Base-by-base conservation (phyloP, 768 basidiomycete species). In the Butyriboletus loyo region DNA sequence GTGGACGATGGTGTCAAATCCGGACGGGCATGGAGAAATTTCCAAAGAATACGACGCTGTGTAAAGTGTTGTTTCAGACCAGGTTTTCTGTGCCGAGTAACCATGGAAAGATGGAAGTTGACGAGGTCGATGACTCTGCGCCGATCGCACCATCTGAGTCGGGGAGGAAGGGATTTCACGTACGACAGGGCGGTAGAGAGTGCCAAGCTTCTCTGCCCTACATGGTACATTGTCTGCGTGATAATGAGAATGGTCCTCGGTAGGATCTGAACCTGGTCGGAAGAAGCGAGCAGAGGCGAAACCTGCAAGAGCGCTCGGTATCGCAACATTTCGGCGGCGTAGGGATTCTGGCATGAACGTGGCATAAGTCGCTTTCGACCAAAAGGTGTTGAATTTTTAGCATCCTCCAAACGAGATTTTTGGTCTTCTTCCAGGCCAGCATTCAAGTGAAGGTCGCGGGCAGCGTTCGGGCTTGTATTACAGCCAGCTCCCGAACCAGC, bases 1-100 rank as follows among this genome's bases (percentile, higher is more conserved):
- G 73, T 75, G 22, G 85, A 70, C 37, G 77, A 82, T 17, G 89
- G 87, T 25, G 63, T 72, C 22, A 90, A 63, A 39, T 68, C 67
- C 15, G 75, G 73, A 61, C 85, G 78, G 42, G 75, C 55, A 28
- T 60, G 64, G 40, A 85, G 60, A 21, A 86, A 66, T 21, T 69
- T 68, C 39, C 72, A 59, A 49, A 87, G 70, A 17, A 71, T 72
- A 55, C 72, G 71, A 36, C 77, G 77, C 46, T 72, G 68, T 28
- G 73, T 63, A 59, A 73, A 77, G 57, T 82, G 75, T 35, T 65
- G 74, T 31, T 71, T 64, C 39, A 83, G 62, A 31, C 79, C 76
- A 27, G 59, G 53, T 65, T 68, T 56, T 62, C 62, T 49, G 66
- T 68, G 52, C 32, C 59, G 64, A 14, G 52, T 65, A 15, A 49